phyloP scores from a whole-genome alignment of 495 filamentous ascomycete species.

The Aspergillus kassunensis region DNA sequence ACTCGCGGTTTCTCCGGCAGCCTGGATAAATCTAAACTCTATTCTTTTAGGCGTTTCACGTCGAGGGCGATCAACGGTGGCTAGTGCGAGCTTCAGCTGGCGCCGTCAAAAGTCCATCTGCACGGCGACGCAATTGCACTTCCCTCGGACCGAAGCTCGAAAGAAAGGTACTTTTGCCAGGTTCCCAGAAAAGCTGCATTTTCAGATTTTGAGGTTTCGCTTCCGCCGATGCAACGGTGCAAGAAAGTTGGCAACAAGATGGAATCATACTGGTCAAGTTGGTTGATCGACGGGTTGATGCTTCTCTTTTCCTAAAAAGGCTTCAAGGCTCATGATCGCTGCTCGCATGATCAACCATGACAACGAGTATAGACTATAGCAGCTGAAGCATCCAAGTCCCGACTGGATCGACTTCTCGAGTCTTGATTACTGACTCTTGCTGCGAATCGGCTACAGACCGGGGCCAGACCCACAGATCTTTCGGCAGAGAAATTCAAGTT shows the following conservation, averaged over 20 bases:
- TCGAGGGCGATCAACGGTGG: background rate
- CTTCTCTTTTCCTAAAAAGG: background rate
- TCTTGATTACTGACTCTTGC: background rate
- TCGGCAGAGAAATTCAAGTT: background rate
- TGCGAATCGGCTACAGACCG: background rate
- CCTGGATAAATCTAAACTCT: constrained; percentile 3
- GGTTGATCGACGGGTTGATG: background rate
- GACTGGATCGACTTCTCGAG: too few species aligned
- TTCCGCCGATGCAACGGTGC: background rate
- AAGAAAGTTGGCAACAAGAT: background rate
- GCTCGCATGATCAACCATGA: background rate
- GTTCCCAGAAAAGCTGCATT: background rate
- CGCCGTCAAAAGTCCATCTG: too few species aligned
- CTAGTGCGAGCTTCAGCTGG: background rate
- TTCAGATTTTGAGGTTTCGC: too few species aligned
- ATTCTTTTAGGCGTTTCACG: background rate
- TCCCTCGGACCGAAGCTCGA: too few species aligned
- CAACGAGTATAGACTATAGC: too few species aligned
- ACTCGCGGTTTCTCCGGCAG: constrained; percentile 6
- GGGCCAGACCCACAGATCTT: background rate
- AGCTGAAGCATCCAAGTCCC: too few species aligned
- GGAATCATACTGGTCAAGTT: background rate
- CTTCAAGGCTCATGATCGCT: background rate
- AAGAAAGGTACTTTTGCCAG: background rate
- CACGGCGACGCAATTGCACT: too few species aligned